phyloP scores from a whole-genome alignment of 805 yeast species.

The Candida insectorum region DNA sequence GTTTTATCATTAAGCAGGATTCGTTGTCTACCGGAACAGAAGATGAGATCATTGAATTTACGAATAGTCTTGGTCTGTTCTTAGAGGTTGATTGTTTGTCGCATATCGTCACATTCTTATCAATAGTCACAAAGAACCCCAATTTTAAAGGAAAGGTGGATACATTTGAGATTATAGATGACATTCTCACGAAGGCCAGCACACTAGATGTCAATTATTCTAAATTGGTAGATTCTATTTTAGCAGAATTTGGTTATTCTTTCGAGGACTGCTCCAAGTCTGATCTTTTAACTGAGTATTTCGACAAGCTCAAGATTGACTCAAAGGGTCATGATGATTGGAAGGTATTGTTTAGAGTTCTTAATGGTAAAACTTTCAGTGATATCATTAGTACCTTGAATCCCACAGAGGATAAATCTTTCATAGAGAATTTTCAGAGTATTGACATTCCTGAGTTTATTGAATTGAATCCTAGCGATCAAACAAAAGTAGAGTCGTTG shows the following conservation, averaged over 20 bases:
- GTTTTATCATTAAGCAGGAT: neutral
- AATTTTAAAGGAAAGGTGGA: neutral
- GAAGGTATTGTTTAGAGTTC: conserved; percentile 14
- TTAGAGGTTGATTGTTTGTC: conserved; percentile 4
- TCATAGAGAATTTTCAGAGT: too few relatives aligned
- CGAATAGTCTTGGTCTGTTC: conserved; percentile 3
- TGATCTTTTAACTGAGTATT: conserved; percentile 20
- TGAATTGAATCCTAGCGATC: too few relatives aligned
- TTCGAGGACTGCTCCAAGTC: conserved; percentile 7
- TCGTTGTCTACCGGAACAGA: neutral
- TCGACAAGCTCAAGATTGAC: conserved; percentile 25
- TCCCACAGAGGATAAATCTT: too few relatives aligned
- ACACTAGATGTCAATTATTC: conserved; percentile 6
- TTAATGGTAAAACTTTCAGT: neutral
- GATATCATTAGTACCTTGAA: neutral
- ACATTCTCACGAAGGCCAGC: conserved; percentile 7
- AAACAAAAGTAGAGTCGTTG: too few relatives aligned
- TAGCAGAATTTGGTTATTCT: conserved; percentile 4
- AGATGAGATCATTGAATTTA: conserved; percentile 8
- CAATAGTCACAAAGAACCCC: conserved; percentile 6
- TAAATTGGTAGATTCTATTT: conserved; percentile 4
- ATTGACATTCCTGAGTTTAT: too few relatives aligned
- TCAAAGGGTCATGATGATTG: conserved; percentile 14
- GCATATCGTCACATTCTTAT: conserved; percentile 1
- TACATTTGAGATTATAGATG: conserved; percentile 9